A percentile compares a stretch with the other conserved stretches of the same genome.
phyloP scores from a whole-genome alignment of 495 filamentous ascomycete genomes.

The Penicillium lagena region DNA sequence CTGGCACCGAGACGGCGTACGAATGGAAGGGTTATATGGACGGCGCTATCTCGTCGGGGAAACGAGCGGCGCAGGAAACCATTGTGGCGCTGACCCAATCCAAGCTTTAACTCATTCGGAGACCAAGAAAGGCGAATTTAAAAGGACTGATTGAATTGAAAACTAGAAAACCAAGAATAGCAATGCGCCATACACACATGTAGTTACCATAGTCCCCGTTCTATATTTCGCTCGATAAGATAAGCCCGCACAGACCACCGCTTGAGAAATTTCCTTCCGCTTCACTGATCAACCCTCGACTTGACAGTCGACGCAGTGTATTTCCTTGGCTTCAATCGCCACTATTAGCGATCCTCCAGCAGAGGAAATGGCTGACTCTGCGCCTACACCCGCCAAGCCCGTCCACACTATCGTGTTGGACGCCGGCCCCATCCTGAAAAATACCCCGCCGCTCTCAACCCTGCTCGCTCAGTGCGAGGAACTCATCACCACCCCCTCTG shows the following conservation, averaged over 20 bases:
- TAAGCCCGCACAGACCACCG: conserved; percentile 23
- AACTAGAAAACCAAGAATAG: no score
- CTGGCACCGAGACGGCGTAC: conserved; percentile 30
- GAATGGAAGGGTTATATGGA: conserved; percentile 43
- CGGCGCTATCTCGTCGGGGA: conserved; percentile 28
- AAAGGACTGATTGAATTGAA: no score
- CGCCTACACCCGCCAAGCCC: conserved; percentile 46
- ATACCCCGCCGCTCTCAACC: conserved; percentile 73
- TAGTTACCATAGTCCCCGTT: no score
- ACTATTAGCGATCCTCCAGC: not conserved
- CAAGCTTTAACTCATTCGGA: no score
- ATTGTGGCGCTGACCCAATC: no score
- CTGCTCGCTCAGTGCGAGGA: conserved; percentile 68
- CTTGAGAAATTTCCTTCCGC: conserved; percentile 21
- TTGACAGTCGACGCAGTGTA: conserved; percentile 2
- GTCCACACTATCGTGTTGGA: conserved; percentile 85
- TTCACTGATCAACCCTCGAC: conserved; percentile 1
- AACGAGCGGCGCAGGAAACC: conserved; percentile 2
- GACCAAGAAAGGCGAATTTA: no score
- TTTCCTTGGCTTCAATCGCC: not conserved
- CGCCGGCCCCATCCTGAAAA: conserved; percentile 85
- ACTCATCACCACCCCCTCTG: conserved; percentile 78
- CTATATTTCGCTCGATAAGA: not conserved
- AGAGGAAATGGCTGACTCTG: conserved; percentile 32
- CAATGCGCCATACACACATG: no score